Evolutionary conservation across 768 basidiomycete species (phyloP).

Genomic region (Coprinopsis cinerea): DNA sequence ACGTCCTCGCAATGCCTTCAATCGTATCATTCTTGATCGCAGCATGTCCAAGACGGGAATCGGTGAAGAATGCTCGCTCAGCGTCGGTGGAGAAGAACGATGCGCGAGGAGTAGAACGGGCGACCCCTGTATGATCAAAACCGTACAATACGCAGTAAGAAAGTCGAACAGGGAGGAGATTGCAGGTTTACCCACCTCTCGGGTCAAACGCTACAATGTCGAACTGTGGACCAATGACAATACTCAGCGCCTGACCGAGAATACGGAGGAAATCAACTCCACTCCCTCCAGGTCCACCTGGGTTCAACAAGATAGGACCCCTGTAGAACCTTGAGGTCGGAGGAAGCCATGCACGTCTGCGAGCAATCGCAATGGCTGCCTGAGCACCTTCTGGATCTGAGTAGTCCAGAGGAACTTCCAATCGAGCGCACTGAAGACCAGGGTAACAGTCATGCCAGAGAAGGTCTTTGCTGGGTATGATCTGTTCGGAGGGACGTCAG

Average conservation of each 20-base stretch:
- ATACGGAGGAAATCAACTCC: slow-evolving; percentile 27
- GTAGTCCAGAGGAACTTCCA: slow-evolving; percentile 38
- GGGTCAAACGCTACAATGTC: slow-evolving; percentile 45
- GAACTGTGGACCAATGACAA: slow-evolving; percentile 35
- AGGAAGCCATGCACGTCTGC: slow-evolving; percentile 30
- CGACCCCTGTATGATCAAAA: slow-evolving; percentile 23
- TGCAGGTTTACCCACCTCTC: slow-evolving; percentile 26
- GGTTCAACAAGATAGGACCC: slow-evolving; percentile 41
- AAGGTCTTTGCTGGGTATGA: slow-evolving; percentile 10
- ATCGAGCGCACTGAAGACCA: slow-evolving; percentile 13
- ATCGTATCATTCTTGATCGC: too few relatives aligned
- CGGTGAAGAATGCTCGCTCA: slow-evolving; percentile 25
- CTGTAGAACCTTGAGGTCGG: slow-evolving; percentile 26
- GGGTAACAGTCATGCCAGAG: slow-evolving; percentile 14
- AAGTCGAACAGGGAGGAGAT: background rate
- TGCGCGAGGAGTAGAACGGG: slow-evolving; percentile 26
- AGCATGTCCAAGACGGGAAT: slow-evolving; percentile 6
- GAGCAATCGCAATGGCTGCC: slow-evolving; percentile 36
- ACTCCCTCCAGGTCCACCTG: slow-evolving; percentile 44
- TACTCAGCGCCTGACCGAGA: slow-evolving; percentile 20
- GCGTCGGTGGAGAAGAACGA: slow-evolving; percentile 30
- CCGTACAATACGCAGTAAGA: background rate
- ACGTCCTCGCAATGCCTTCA: slow-evolving; percentile 21
- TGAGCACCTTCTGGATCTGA: slow-evolving; percentile 30
- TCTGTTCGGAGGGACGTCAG: too few relatives aligned